Evolutionary conservation across 306 rosid genomes (phyloP).

Genomic region (Castanopsis chinensis): DNA sequence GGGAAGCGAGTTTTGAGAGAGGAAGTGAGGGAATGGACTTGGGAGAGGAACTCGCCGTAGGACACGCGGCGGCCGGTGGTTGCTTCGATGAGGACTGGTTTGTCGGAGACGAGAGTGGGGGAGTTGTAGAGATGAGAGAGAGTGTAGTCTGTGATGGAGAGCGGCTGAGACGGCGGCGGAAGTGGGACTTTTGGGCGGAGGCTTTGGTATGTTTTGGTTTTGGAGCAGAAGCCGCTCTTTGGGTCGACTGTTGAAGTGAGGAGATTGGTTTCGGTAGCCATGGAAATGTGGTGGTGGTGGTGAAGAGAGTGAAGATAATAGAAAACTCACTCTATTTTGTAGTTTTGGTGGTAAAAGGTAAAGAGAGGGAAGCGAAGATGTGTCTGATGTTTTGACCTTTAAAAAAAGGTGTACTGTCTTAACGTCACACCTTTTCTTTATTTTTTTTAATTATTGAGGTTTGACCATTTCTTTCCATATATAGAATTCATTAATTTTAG

Average conservation of each 20-base stretch:
- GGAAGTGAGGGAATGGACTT: constrained; percentile 46
- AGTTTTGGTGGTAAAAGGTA: background rate
- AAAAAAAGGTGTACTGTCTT: too few relatives aligned
- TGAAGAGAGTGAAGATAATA: background rate
- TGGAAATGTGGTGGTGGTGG: background rate
- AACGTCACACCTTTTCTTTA: background rate
- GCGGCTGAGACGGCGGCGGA: constrained; percentile 58
- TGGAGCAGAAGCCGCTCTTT: constrained; percentile 50
- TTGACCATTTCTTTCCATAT: too few relatives aligned
- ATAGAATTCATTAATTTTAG: too few relatives aligned
- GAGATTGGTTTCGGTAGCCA: background rate
- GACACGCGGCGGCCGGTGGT: constrained; percentile 47
- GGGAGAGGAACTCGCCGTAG: constrained; percentile 52
- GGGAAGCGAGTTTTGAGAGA: constrained; percentile 26
- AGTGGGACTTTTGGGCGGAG: constrained; percentile 69
- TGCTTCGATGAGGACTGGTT: constrained; percentile 52
- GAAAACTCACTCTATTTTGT: too few relatives aligned
- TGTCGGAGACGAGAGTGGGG: constrained; percentile 20
- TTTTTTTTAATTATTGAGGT: background rate
- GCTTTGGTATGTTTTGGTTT: constrained; percentile 48
- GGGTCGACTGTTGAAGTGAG: constrained; percentile 20
- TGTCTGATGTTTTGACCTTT: background rate
- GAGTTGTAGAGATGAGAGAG: constrained; percentile 46
- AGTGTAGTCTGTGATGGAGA: constrained; percentile 49
- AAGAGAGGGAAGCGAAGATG: background rate